Percentiles rank a stretch among this genome's conserved stretches.
Evolutionary conservation across 768 basidiomycete species (phyloP).

Genomic region (Gyrodon lividus): DNA sequence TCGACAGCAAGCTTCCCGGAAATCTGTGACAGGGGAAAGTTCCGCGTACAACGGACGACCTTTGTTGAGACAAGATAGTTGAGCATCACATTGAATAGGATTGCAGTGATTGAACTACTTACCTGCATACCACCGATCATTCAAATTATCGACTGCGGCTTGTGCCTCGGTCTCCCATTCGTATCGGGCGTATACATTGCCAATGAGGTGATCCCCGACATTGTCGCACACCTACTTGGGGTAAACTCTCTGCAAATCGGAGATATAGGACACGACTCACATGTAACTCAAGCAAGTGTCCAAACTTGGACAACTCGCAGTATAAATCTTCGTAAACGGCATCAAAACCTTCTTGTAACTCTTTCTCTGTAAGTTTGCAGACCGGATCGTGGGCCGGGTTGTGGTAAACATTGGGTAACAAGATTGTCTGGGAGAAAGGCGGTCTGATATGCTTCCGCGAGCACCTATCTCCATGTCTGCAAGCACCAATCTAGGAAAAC

Average conservation of each 20-base stretch:
- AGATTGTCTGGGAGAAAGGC: conserved; percentile 95
- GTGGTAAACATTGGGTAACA: conserved; percentile 96
- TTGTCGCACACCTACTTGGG: conserved; percentile 85
- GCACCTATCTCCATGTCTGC: conserved; percentile 96
- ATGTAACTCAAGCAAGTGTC: conserved; percentile 93
- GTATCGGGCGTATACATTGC: conserved; percentile 96
- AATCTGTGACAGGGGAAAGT: conserved; percentile 96
- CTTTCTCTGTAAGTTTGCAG: conserved; percentile 84
- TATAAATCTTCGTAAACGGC: conserved; percentile 95
- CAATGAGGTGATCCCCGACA: conserved; percentile 97
- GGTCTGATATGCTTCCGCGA: conserved; percentile 98
- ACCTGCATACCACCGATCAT: conserved; percentile 99
- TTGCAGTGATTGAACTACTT: neutral
- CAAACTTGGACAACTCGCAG: conserved; percentile 92
- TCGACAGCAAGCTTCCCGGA: conserved; percentile 96
- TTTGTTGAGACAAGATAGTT: conserved; percentile 30
- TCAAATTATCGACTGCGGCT: conserved; percentile 86
- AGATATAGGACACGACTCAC: conserved; percentile 43
- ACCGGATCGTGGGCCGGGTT: conserved; percentile 94
- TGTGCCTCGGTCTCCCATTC: conserved; percentile 99
- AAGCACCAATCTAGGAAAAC: conserved; percentile 83
- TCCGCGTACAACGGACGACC: conserved; percentile 96
- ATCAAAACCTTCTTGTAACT: conserved; percentile 88
- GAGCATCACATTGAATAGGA: conserved; percentile 7
- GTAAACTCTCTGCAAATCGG: neutral